phyloP scores from a whole-genome alignment of 345 rosid genomes.

The Hibiscus mutabilis region DNA sequence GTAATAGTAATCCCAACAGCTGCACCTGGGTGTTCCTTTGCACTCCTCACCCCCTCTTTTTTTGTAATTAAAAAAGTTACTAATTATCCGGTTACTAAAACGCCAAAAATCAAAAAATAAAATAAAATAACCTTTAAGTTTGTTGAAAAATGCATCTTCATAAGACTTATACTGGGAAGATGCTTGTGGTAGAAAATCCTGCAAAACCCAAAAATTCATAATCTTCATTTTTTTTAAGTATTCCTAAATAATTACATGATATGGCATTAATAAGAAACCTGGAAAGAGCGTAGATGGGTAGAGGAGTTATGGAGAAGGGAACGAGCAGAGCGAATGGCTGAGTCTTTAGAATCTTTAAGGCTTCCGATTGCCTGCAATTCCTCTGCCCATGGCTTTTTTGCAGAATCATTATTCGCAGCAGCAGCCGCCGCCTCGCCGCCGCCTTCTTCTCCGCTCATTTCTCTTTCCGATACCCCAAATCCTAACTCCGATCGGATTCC shows the following conservation, averaged over 20 bases:
- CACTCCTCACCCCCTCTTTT: constrained; percentile 46
- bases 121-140: constrained; percentile 32
- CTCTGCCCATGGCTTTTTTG: constrained; percentile 41
- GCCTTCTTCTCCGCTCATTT: constrained; percentile 26
- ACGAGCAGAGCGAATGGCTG: constrained; percentile 79
- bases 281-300: constrained; percentile 51
- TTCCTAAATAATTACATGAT: background rate
- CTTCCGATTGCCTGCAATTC: constrained; percentile 62
- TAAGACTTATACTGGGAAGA: constrained; percentile 29
- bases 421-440: constrained; percentile 9
- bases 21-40: constrained; percentile 68
- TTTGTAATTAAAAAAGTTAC: background rate
- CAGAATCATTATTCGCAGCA: background rate
- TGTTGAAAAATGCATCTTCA: constrained; percentile 42
- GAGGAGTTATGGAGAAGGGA: constrained; percentile 58
- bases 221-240: constrained; percentile 21
- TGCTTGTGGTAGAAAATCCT: constrained; percentile 43
- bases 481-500: background rate
- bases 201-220: background rate
- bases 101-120: background rate
- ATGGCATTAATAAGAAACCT: constrained; percentile 24
- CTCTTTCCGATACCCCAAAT: background rate
- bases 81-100: background rate
- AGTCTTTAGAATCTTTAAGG: constrained; percentile 56
- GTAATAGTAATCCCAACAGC: constrained; percentile 38